Evolutionary conservation across 2,329 filamentous ascomycete genomes (phyloP).

Genomic region (Fusarium sp.): DNA sequence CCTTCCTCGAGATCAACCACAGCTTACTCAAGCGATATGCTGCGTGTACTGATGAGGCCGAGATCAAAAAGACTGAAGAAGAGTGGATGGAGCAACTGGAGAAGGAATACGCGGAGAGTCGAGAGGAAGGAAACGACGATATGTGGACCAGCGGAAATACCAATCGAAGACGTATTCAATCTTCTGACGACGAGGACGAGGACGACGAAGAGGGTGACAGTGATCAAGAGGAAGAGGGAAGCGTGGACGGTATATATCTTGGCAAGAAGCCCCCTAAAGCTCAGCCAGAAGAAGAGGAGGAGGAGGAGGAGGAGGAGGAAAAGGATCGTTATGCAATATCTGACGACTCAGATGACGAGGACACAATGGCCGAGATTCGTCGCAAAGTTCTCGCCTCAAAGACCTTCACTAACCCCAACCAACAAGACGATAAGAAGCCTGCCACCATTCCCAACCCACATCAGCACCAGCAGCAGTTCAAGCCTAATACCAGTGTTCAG

Average conservation of each 20-base stretch:
- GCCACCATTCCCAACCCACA: conserved; percentile 70
- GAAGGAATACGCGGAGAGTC: conserved; percentile 83
- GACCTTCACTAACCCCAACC: conserved; percentile 69
- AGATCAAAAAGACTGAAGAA: conserved; percentile 83
- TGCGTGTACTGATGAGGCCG: conserved; percentile 80
- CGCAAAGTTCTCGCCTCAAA: conserved; percentile 91
- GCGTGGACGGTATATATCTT: conserved; percentile 66
- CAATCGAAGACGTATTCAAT: conserved; percentile 69
- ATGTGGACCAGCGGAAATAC: conserved; percentile 92
- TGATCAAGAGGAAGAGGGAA: conserved; percentile 55
- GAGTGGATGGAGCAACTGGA: conserved; percentile 92
- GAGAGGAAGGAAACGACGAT: conserved; percentile 74
- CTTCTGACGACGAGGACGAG: conserved; percentile 60
- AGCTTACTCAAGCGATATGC: conserved; percentile 85
- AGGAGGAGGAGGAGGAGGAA: conserved; percentile 58
- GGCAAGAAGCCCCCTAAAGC: conserved; percentile 58
- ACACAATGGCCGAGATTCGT: conserved; percentile 90
- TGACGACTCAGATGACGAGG: conserved; percentile 80
- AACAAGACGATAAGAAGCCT: conserved; percentile 61
- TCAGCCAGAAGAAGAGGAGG: conserved; percentile 51
- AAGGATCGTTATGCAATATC: conserved; percentile 79
- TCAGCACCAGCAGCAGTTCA: conserved; percentile 48
- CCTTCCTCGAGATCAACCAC: conserved; percentile 91
- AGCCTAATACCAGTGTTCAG: conserved; percentile 71
- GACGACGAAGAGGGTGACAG: conserved; percentile 57